A percentile compares a stretch with the other conserved stretches of the same genome.
Conservation (phyloP, 2,329 filamentous ascomycete species). For the Verticillium nubilum region DNA sequence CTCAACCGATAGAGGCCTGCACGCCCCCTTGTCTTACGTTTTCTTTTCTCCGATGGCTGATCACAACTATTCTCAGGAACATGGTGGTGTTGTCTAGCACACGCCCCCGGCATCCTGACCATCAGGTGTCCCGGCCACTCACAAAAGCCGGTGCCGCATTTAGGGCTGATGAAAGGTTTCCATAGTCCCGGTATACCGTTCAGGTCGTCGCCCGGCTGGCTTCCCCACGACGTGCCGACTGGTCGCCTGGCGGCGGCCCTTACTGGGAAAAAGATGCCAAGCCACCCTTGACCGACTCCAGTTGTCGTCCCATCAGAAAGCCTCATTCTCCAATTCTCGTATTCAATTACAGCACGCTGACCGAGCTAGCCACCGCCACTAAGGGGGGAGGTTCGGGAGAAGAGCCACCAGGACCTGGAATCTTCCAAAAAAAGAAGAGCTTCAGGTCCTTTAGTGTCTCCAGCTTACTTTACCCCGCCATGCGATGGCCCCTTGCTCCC, state of each 20-base stretch:
- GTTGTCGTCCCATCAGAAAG: neutral
- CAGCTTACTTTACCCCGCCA: neutral
- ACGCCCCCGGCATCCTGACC: neutral
- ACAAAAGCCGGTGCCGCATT: neutral
- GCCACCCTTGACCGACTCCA: neutral
- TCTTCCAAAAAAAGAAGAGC: neutral
- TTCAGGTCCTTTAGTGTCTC: neutral
- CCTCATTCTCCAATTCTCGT: neutral
- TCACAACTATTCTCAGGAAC: neutral
- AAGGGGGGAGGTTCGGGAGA: neutral
- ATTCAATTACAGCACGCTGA: neutral
- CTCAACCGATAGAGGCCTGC: neutral
- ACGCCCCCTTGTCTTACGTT: neutral
- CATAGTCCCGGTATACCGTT: neutral
- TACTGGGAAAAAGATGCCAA: neutral
- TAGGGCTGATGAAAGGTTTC: neutral
- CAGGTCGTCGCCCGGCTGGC: neutral
- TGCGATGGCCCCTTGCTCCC: neutral
- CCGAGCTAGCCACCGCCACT: neutral
- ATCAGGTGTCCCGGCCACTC: neutral
- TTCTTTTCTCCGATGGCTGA: neutral
- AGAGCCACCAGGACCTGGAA: neutral
- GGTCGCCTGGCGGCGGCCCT: neutral
- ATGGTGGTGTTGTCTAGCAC: neutral
- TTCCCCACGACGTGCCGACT: neutral